These are phyloP conservation scores for Solanum clarkiae DNA, from an alignment of 257 asterid genomes.

Conservation along the genomic window DNA sequence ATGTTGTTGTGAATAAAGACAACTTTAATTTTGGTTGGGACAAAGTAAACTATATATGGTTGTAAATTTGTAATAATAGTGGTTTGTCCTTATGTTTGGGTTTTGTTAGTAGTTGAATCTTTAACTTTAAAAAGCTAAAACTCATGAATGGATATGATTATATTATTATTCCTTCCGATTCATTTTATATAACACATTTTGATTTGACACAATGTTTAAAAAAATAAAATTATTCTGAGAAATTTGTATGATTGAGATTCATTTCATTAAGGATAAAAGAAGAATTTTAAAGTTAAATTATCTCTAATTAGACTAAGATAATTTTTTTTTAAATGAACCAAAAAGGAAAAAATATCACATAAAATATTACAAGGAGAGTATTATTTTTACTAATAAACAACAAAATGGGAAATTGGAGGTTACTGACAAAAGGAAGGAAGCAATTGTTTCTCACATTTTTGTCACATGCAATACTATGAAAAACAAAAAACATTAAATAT, in stretches of 20 bases:
- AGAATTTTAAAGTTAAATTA: no score
- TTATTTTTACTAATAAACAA: no score
- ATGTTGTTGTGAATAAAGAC: not conserved
- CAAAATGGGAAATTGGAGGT: no score
- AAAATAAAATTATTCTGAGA: no score
- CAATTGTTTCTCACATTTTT: not conserved
- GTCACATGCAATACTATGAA: not conserved
- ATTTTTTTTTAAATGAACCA: no score
- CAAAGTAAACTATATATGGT: not conserved
- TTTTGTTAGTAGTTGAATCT: not conserved
- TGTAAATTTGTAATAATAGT: not conserved
- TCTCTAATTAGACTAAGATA: no score
- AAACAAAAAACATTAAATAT: not conserved
- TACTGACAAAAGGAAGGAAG: not conserved
- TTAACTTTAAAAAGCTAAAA: no score
- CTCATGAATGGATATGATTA: not conserved
- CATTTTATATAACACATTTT: no score
- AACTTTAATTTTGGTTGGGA: not conserved
- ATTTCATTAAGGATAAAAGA: no score
- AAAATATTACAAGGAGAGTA: fast-evolving
- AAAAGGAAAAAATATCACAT: no score
- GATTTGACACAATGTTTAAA: no score
- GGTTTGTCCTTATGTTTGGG: not conserved
- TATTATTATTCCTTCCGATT: fast-evolving
- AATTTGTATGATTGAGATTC: no score